A percentile compares a stretch with the other conserved stretches of the same genome.
phyloP scores from a whole-genome alignment of 441 rosid species.

The Dalechampia spathulata region DNA sequence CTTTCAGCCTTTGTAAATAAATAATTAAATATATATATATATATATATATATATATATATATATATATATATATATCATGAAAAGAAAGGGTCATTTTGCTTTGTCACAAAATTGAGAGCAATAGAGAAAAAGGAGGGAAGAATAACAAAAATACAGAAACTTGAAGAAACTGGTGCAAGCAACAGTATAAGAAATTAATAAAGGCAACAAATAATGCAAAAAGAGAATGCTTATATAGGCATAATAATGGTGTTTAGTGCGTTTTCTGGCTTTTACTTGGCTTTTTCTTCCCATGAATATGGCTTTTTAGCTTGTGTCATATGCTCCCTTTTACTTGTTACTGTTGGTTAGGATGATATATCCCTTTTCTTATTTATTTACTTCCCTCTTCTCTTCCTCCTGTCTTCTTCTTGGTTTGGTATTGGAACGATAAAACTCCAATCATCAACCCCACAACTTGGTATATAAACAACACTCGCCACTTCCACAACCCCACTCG shows the following conservation, averaged over 20 bases:
- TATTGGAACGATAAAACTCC: constrained; percentile 32
- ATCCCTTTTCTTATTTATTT: constrained; percentile 19
- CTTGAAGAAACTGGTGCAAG: constrained; percentile 9
- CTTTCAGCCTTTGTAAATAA: constrained; percentile 51
- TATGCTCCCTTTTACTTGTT: constrained; percentile 22
- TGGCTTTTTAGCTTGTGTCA: constrained; percentile 33
- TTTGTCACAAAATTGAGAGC: constrained; percentile 16
- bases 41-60: too few relatives aligned
- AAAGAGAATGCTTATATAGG: too few relatives aligned
- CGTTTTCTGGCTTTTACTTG: constrained; percentile 21
- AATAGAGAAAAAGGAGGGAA: constrained; percentile 3
- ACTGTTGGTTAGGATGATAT: constrained; percentile 21
- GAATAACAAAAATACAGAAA: constrained; percentile 15
- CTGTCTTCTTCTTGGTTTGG: constrained; percentile 18
- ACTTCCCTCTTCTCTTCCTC: constrained; percentile 18
- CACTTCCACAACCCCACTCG: too few relatives aligned
- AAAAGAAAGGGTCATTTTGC: not conserved
- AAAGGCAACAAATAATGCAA: constrained; percentile 26
- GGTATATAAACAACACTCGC: constrained; percentile 18
- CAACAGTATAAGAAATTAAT: constrained; percentile 16
- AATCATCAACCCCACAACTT: constrained; percentile 24
- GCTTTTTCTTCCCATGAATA: constrained; percentile 16
- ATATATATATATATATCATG: constrained; percentile 7
- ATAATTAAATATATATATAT: too few relatives aligned
- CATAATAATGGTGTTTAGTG: constrained; percentile 27